phyloP scores from a whole-genome alignment of 345 rosid genomes.

The Excoecaria cochinchinensis region DNA sequence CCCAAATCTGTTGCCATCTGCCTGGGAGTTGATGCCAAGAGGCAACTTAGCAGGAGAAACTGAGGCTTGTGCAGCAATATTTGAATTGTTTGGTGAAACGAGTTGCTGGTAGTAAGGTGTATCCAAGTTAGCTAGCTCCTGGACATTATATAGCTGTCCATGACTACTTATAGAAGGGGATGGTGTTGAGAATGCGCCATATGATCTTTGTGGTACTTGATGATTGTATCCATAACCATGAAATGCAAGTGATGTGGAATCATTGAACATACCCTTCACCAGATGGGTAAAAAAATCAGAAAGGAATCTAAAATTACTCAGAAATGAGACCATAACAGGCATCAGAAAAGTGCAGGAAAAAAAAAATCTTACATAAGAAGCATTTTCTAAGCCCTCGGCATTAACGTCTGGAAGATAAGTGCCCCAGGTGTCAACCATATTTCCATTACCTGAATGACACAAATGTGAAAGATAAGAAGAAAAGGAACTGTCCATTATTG shows the following conservation, averaged over 20 bases:
- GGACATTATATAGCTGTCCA: slow-evolving; percentile 36
- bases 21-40: slow-evolving; percentile 32
- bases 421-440: slow-evolving; percentile 40
- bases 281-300: slow-evolving; percentile 9
- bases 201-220: slow-evolving; percentile 33
- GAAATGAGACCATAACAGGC: slow-evolving; percentile 17
- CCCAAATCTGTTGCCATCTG: slow-evolving; percentile 30
- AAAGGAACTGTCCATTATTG: slow-evolving; percentile 9
- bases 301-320: slow-evolving; percentile 4
- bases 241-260: slow-evolving; percentile 32
- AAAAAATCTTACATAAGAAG: slow-evolving; percentile 42
- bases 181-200: slow-evolving; percentile 25
- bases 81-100: slow-evolving; percentile 25
- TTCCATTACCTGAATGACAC: slow-evolving; percentile 37
- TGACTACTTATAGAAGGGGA: slow-evolving; percentile 26
- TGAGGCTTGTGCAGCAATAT: slow-evolving; percentile 27
- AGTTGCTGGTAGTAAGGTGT: slow-evolving; percentile 36
- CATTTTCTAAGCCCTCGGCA: slow-evolving; percentile 36
- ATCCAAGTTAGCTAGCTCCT: slow-evolving; percentile 28
- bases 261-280: slow-evolving; percentile 37
- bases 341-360: slow-evolving; percentile 12
- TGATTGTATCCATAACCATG: slow-evolving; percentile 38
- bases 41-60: slow-evolving; percentile 38
- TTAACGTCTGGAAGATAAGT: slow-evolving; percentile 31
- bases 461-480: slow-evolving; percentile 13